phyloP scores from a whole-genome alignment of 768 basidiomycete species.

The Mycena sanguinolenta region DNA sequence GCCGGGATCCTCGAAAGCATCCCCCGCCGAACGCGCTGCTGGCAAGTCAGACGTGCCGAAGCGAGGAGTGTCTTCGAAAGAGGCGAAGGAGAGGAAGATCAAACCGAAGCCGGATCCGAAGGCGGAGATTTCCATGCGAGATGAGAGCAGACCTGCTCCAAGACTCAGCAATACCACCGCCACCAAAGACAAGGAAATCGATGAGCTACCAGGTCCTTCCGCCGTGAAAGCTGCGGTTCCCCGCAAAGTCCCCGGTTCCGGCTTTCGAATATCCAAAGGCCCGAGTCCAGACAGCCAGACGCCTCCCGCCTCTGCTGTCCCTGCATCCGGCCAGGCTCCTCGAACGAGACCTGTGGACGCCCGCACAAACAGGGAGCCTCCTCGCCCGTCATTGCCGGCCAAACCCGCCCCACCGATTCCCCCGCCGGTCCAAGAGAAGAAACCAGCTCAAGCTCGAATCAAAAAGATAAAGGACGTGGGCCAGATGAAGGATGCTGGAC shows the following conservation, averaged over 20 bases:
- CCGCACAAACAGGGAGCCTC: slow-evolving; percentile 37
- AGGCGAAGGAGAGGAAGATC: slow-evolving; percentile 61
- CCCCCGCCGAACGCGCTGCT: slow-evolving; percentile 32
- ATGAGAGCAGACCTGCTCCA: slow-evolving; percentile 54
- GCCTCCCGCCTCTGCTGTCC: slow-evolving; percentile 7
- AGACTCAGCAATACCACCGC: slow-evolving; percentile 43
- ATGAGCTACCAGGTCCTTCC: slow-evolving; percentile 24
- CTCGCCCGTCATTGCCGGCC: slow-evolving; percentile 48
- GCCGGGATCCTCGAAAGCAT: slow-evolving; percentile 22
- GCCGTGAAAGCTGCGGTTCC: slow-evolving; percentile 15
- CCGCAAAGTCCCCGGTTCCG: slow-evolving; percentile 60
- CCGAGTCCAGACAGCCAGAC: slow-evolving; percentile 34
- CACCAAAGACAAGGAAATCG: slow-evolving; percentile 34
- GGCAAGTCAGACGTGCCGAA: slow-evolving; percentile 51
- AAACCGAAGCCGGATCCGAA: slow-evolving; percentile 58
- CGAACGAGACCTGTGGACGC: slow-evolving; percentile 33
- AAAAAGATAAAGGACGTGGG: slow-evolving; percentile 29
- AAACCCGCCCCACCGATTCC: slow-evolving; percentile 49
- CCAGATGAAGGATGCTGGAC: slow-evolving; percentile 13
- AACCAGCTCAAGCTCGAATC: slow-evolving; percentile 36
- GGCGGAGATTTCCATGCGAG: slow-evolving; percentile 60
- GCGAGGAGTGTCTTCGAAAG: slow-evolving; percentile 61
- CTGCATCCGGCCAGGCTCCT: slow-evolving; percentile 38
- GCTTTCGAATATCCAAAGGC: slow-evolving; percentile 55
- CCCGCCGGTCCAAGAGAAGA: slow-evolving; percentile 42